phyloP scores from a whole-genome alignment of 2,329 filamentous ascomycete genomes.

The Aspergillus bombycis region DNA sequence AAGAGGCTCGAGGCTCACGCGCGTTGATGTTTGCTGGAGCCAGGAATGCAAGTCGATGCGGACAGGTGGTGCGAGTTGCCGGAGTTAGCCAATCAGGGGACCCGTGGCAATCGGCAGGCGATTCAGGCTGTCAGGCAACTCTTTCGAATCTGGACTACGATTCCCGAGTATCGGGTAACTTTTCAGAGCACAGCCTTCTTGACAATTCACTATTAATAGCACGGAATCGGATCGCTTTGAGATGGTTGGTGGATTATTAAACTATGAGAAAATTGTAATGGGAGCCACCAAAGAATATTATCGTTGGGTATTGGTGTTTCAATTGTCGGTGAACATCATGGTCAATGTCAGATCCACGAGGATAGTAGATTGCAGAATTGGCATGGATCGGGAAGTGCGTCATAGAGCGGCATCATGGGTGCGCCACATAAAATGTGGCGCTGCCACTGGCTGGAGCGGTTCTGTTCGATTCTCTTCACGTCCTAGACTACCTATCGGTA shows the following conservation, averaged over 20 bases:
- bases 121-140: constrained; percentile 13
- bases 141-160: neutral
- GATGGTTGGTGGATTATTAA: neutral
- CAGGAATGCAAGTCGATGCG: constrained; percentile 1
- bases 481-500: neutral
- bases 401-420: neutral
- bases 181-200: constrained; percentile 4
- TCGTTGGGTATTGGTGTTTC: neutral
- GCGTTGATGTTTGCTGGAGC: constrained; percentile 1
- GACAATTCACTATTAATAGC: constrained; percentile 1
- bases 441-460: neutral
- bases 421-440: constrained; percentile 11
- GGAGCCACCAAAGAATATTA: neutral
- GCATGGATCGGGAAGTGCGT: neutral
- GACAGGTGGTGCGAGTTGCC: neutral
- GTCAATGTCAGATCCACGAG: neutral
- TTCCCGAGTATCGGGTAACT: neutral
- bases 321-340: neutral
- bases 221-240: neutral
- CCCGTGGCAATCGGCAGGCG: neutral
- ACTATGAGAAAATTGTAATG: neutral
- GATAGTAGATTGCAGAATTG: neutral
- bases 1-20: constrained; percentile 2
- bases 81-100: neutral
- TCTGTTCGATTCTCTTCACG: neutral